Conservation (phyloP, 73 alveolate genomes). For the Tetrahymena thermophila region DNA sequence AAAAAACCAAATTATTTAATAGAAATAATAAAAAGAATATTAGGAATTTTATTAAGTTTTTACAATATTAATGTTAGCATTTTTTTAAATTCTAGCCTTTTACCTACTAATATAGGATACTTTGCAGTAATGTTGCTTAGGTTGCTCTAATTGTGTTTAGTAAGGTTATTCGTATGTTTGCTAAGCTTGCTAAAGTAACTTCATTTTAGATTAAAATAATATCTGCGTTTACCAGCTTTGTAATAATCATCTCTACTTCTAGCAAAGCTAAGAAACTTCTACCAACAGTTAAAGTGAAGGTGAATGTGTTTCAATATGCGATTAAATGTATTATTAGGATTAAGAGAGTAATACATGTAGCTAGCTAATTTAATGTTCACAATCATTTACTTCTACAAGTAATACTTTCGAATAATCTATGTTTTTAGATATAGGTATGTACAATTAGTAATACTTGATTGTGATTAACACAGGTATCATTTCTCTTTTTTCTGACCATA, state of each 20-base stretch:
- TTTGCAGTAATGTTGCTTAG: background rate
- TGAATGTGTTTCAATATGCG: background rate
- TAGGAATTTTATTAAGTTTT: too few species aligned
- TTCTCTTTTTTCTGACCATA: background rate
- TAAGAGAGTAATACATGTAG: background rate
- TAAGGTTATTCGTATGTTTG: background rate
- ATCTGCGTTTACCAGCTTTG: background rate
- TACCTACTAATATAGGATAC: background rate
- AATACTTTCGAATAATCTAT: background rate
- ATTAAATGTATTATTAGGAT: background rate
- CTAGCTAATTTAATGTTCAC: background rate
- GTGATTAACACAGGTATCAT: background rate
- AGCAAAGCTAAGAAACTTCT: background rate
- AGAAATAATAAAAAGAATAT: too few species aligned
- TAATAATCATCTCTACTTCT: background rate
- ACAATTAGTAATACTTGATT: background rate
- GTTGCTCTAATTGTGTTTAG: background rate
- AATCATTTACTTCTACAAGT: background rate
- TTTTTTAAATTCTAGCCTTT: too few species aligned
- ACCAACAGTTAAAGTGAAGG: background rate
- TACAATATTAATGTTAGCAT: too few species aligned
- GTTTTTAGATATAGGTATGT: background rate
- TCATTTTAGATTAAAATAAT: background rate
- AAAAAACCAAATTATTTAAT: too few species aligned
- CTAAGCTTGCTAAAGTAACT: background rate